Conservation (phyloP, 805 yeast genomes). For the Sugiyamaella americana region DNA sequence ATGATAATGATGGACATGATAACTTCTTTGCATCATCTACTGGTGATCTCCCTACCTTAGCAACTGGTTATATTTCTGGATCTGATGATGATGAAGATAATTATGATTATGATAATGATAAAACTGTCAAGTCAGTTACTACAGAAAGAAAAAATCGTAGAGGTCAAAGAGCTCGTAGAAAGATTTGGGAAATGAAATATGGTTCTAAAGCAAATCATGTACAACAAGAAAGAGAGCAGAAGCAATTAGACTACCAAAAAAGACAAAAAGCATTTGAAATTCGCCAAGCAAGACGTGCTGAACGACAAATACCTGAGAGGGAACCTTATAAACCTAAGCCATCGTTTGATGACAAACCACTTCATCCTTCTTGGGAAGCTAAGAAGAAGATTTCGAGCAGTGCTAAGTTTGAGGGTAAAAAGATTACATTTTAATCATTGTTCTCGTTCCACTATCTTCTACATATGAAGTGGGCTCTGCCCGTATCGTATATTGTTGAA, state of each 20-base stretch:
- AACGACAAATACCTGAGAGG: not conserved
- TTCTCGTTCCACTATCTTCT: no score
- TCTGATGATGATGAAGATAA: constrained; percentile 48
- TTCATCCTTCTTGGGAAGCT: constrained; percentile 99
- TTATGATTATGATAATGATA: constrained; percentile 22
- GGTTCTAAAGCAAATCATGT: constrained; percentile 83
- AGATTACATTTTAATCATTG: constrained; percentile 3
- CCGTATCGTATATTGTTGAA: no score
- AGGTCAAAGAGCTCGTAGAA: constrained; percentile 95
- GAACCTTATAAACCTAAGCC: not conserved
- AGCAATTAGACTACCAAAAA: constrained; percentile 49
- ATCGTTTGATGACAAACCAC: constrained; percentile 28
- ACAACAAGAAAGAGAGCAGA: constrained; percentile 53
- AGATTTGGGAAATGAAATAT: constrained; percentile 90
- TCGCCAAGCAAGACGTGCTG: constrained; percentile 36
- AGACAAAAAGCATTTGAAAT: constrained; percentile 62
- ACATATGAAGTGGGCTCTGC: no score
- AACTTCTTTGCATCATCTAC: constrained; percentile 39
- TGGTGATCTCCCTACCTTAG: constrained; percentile 54
- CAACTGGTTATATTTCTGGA: constrained; percentile 78
- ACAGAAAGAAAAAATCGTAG: constrained; percentile 72
- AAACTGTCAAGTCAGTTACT: constrained; percentile 19
- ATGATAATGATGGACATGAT: no score
- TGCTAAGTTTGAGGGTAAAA: constrained; percentile 65
- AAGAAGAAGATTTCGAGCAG: constrained; percentile 61